Conservation (phyloP, 2,329 filamentous ascomycete genomes). For the Aspergillus luchuensis region DNA sequence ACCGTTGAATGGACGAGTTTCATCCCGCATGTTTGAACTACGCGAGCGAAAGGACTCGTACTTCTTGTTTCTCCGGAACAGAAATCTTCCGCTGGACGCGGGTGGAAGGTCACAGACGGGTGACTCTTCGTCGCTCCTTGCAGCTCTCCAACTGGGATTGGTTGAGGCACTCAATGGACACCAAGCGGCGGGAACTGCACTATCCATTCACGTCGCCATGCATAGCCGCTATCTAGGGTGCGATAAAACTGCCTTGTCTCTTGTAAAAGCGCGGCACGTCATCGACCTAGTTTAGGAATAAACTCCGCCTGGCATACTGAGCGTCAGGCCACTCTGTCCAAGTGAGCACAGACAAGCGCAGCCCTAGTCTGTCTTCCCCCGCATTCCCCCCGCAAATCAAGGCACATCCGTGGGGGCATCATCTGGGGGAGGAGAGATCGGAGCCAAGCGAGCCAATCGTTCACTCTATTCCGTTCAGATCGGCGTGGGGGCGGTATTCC, state of each 20-base stretch:
- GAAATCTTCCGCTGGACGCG: too few relatives aligned
- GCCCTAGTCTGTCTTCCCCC: neutral
- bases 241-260: neutral
- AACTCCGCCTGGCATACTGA: neutral
- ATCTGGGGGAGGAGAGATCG: neutral
- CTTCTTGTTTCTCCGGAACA: neutral
- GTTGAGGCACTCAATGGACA: too few relatives aligned
- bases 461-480: neutral
- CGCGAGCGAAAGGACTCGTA: neutral
- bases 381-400: neutral
- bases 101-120: too few relatives aligned
- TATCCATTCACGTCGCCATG: too few relatives aligned
- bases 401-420: neutral
- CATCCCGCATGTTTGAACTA: constrained; percentile 2
- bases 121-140: too few relatives aligned
- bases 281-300: neutral
- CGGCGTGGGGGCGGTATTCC: neutral
- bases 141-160: too few relatives aligned
- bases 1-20: constrained; percentile 16
- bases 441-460: neutral
- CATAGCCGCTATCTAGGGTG: neutral
- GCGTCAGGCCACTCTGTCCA: neutral
- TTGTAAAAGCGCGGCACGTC: neutral
- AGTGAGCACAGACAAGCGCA: neutral
- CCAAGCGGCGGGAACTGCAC: too few relatives aligned